A percentile compares a stretch with the other conserved stretches of the same genome.
These are phyloP conservation scores for Macrocybe gigantea DNA, from an alignment of 768 basidiomycete genomes.

Conservation along the genomic window DNA sequence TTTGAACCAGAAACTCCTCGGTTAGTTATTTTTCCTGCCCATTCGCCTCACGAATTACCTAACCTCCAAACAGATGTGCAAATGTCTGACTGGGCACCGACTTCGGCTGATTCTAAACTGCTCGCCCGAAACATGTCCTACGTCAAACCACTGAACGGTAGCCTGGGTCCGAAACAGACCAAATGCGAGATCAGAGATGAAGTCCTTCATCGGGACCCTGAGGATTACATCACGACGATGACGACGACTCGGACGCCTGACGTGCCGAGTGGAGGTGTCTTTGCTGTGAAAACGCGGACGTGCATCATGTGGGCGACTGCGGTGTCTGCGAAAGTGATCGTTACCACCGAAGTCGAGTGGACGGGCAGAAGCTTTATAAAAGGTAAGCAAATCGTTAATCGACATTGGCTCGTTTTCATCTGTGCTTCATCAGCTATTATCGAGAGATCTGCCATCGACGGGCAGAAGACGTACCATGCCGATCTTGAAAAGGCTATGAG, in stretches of 20 bases:
- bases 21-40: conserved; percentile 39
- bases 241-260: conserved; percentile 94
- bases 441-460: conserved; percentile 85
- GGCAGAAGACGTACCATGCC: conserved; percentile 81
- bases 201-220: conserved; percentile 71
- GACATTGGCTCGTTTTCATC: background rate
- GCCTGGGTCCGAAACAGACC: conserved; percentile 89
- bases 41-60: background rate
- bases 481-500: conserved; percentile 86
- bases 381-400: conserved; percentile 35
- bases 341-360: conserved; percentile 94
- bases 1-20: conserved; percentile 81
- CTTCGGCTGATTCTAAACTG: conserved; percentile 52
- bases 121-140: conserved; percentile 91
- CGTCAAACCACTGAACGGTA: conserved; percentile 86
- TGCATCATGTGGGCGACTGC: conserved; percentile 92
- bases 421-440: conserved; percentile 66
- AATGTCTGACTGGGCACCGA: conserved; percentile 90
- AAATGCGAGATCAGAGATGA: conserved; percentile 96
- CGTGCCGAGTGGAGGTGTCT: conserved; percentile 90
- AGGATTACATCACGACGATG: conserved; percentile 74
- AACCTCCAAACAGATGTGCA: conserved; percentile 65
- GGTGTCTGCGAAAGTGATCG: conserved; percentile 70
- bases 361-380: conserved; percentile 96
- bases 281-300: conserved; percentile 89